A percentile compares a stretch with the other conserved stretches of the same genome.
Conservation (phyloP, 1,139 yeast genomes). For the Candida sp. region DNA sequence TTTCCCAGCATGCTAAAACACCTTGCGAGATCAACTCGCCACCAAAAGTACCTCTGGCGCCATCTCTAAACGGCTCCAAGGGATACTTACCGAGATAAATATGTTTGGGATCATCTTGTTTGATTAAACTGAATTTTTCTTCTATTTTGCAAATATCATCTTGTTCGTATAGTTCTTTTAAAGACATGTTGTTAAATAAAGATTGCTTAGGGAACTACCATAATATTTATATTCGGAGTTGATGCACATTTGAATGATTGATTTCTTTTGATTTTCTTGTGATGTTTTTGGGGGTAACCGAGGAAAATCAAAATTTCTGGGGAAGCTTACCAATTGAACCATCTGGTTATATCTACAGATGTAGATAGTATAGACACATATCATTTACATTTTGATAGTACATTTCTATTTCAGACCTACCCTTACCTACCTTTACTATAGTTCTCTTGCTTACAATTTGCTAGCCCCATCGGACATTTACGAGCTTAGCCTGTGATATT, state of each 20-base stretch:
- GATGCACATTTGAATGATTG: neutral
- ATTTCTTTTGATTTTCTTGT: neutral
- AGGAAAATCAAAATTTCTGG: no score
- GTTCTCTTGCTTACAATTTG: no score
- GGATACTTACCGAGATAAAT: slow-evolving; percentile 31
- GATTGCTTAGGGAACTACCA: no score
- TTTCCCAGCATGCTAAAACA: slow-evolving; percentile 35
- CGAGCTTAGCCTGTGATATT: no score
- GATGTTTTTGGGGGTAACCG: neutral
- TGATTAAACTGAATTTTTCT: slow-evolving; percentile 17
- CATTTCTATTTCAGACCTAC: no score
- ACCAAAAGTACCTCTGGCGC: slow-evolving; percentile 38
- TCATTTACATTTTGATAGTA: no score
- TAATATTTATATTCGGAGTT: neutral
- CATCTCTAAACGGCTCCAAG: slow-evolving; percentile 27
- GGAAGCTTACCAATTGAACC: no score
- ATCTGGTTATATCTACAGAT: no score
- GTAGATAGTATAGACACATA: no score
- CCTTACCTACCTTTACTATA: no score
- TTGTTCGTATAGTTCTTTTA: slow-evolving; percentile 14
- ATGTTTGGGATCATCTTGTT: slow-evolving; percentile 3
- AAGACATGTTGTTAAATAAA: neutral
- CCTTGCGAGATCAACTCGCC: slow-evolving; percentile 39
- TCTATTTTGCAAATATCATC: slow-evolving; percentile 18
- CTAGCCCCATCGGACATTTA: no score